Conservation (phyloP, 441 rosid genomes). For the Bocquillonia castaneifolia region DNA sequence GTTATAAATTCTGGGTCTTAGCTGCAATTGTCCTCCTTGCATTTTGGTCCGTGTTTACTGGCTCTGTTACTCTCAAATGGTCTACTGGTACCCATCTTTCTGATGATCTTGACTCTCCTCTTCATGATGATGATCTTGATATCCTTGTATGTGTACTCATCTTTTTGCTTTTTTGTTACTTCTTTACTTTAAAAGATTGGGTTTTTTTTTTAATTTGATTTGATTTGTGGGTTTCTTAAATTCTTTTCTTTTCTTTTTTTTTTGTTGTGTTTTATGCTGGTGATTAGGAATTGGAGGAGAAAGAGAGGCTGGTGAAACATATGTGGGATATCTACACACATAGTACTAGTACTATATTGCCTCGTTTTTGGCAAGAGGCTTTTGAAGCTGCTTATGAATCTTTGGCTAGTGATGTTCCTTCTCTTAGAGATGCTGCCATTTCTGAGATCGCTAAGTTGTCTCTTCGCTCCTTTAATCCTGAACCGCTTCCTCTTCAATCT, state of each 20-base stretch:
- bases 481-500: constrained; percentile 43
- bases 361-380: constrained; percentile 79
- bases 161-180: neutral
- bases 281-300: constrained; percentile 75
- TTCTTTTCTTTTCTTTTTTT: neutral
- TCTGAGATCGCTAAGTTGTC: constrained; percentile 84
- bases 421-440: constrained; percentile 56
- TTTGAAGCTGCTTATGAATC: constrained; percentile 83
- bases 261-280: constrained; percentile 1
- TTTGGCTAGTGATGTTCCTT: constrained; percentile 55
- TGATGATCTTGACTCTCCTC: constrained; percentile 45
- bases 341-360: constrained; percentile 53
- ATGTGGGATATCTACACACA: constrained; percentile 88
- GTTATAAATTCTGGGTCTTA: constrained; percentile 76
- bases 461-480: constrained; percentile 35
- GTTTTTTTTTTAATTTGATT: neutral
- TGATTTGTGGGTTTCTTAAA: constrained; percentile 7
- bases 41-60: constrained; percentile 86
- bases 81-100: constrained; percentile 52
- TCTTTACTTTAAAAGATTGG: neutral
- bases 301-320: constrained; percentile 78
- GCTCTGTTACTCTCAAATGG: constrained; percentile 77
- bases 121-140: constrained; percentile 62
- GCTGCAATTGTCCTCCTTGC: constrained; percentile 74
- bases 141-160: constrained; percentile 43